A percentile compares a stretch with the other conserved stretches of the same genome.
Evolutionary conservation across 2,329 filamentous ascomycete genomes (phyloP).

Genomic region (Ophiosphaerella korrae): DNA sequence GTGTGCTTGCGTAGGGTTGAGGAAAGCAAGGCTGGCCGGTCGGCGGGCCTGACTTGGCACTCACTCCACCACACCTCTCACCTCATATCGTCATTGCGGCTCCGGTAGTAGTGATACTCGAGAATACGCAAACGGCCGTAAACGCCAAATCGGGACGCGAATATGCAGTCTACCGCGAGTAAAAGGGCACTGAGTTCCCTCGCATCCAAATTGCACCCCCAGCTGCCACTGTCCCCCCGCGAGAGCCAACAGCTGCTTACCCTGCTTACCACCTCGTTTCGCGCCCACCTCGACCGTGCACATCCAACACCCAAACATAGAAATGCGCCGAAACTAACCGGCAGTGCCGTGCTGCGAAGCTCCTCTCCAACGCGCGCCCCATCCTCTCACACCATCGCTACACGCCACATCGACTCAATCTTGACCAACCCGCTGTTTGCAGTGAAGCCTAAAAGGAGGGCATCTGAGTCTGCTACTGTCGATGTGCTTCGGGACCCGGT

Average conservation of each 20-base stretch:
- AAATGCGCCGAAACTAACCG: slow-evolving; percentile 3
- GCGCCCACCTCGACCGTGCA: slow-evolving; percentile 64
- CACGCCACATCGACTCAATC: slow-evolving; percentile 56
- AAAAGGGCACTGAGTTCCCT: slow-evolving; percentile 48
- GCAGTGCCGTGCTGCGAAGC: slow-evolving; percentile 9
- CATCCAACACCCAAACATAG: slow-evolving; percentile 49
- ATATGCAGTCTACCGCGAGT: slow-evolving; percentile 59
- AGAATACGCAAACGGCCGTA: background rate
- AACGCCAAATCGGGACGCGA: background rate
- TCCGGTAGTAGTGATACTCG: background rate
- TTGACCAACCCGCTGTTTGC: slow-evolving; percentile 58
- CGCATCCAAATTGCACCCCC: slow-evolving; percentile 59
- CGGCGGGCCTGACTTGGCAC: too few species aligned
- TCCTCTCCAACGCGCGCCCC: slow-evolving; percentile 14
- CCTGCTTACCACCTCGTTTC: slow-evolving; percentile 67
- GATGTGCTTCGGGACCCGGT: slow-evolving; percentile 46
- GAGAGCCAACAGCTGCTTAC: slow-evolving; percentile 65
- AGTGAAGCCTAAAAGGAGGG: slow-evolving; percentile 31
- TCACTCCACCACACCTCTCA: background rate
- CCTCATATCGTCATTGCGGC: background rate
- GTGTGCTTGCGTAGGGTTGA: background rate
- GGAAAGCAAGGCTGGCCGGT: background rate
- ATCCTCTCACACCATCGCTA: slow-evolving; percentile 48
- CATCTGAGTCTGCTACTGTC: slow-evolving; percentile 31
- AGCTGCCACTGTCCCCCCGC: slow-evolving; percentile 59